phyloP scores from a whole-genome alignment of 148 eudicot species.

The Mesembryanthemum crystallinum region DNA sequence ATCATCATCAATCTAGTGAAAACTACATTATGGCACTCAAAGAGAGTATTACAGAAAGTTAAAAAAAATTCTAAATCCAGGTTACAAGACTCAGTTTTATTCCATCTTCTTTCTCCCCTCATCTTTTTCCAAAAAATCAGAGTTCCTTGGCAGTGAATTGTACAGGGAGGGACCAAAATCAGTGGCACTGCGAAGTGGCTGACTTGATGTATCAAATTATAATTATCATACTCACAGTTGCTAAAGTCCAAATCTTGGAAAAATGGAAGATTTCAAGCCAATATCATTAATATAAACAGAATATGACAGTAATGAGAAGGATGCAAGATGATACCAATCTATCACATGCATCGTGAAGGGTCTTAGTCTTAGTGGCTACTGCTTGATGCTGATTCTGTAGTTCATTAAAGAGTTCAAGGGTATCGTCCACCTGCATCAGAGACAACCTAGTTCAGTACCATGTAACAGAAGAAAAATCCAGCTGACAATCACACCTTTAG shows the following conservation, averaged over 20 bases:
- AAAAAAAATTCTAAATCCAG: neutral
- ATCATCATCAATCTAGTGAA: neutral
- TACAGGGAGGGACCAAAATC: neutral
- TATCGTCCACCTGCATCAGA: conserved; percentile 80
- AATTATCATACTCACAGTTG: neutral
- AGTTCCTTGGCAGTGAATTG: neutral
- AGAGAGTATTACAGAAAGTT: neutral
- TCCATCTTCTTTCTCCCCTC: neutral
- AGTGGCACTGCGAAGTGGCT: neutral
- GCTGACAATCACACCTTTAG: conserved; percentile 1
- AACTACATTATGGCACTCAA: neutral
- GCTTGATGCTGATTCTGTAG: conserved; percentile 93
- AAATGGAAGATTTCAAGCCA: neutral
- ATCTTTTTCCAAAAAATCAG: neutral
- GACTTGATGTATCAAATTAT: neutral
- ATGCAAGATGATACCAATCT: conserved; percentile 58
- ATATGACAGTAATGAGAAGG: neutral
- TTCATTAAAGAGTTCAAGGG: conserved; percentile 88
- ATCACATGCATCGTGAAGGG: conserved; percentile 99
- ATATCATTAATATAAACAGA: neutral
- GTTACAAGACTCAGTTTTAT: neutral
- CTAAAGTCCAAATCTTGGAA: neutral
- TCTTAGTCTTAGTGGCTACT: conserved; percentile 91
- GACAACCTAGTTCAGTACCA: conserved; percentile 16
- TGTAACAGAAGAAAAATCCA: conserved; percentile 3